Base-by-base conservation (phyloP, 345 rosid species). In the Salix brachista region DNA sequence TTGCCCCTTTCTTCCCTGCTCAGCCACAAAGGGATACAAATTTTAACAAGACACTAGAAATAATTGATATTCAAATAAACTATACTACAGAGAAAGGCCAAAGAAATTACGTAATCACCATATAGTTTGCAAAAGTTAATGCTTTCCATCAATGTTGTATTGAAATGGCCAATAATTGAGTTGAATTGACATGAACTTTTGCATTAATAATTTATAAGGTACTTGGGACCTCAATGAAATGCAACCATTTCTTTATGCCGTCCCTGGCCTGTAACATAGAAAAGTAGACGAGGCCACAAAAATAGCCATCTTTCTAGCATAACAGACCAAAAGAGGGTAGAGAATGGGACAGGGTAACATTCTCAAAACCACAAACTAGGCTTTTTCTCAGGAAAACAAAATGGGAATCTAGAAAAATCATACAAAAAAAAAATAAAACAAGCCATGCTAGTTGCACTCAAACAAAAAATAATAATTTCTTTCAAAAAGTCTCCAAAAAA, bases 1-100 rank as follows among this genome's bases (percentile, higher is more conserved):
- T 84, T 70, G 83, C 72, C 37, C 78, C 85, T 81, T 91, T 91
- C 89, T 91, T 95, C 78, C 90, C 97, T 92, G 97, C 82, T 76
- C 69, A 83, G 74, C 62, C 73, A 77, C 65, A 64, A 61, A 84
- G 70, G 61, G 70, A 72, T 60, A 41, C 69, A 74, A 65, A 74
- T 16, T 67, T 77, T 67, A 76, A 54, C 4, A 61, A 69, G 62
- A 39, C 65, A 80, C n/a, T 37, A 64, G 67, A 10, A 65, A 16
- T 70, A 54, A 70, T 69, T 26, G 28, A 64, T 23, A 10, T 52
- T 70, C 70, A 61, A 36, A 65, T 10, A 48, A 14, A 75, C 48
- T 52, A 48, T 42, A 41, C 66, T 71, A 74, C 30, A 66, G 21
- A 73, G 71, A 80, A 74, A 48, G 58, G 76, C 50, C 80, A 61